Percentiles rank a stretch among this genome's conserved stretches.
phyloP scores from a whole-genome alignment of 1,284 basidiomycete species.

The Trichosporon coremiiforme region DNA sequence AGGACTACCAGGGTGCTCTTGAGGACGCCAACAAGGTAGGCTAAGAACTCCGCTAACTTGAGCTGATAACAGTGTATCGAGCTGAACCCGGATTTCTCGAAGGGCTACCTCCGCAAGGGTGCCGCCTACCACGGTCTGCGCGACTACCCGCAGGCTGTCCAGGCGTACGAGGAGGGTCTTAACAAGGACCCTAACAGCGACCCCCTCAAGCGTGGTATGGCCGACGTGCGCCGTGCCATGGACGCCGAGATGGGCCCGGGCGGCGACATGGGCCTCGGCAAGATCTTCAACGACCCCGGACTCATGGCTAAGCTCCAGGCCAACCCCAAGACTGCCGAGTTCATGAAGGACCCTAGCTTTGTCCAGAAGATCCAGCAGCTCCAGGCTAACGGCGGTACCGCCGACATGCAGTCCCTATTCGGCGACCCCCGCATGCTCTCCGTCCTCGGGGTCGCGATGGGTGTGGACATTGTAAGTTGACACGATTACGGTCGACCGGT shows the following conservation, averaged over 20 bases:
- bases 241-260: conserved; percentile 51
- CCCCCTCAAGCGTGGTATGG: conserved; percentile 79
- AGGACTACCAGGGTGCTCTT: conserved; percentile 73
- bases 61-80: conserved; percentile 61
- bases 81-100: conserved; percentile 80
- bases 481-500: background rate
- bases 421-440: conserved; percentile 86
- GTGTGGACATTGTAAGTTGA: conserved; percentile 71
- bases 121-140: conserved; percentile 87
- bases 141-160: conserved; percentile 79
- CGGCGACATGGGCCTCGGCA: conserved; percentile 64
- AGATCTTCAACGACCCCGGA: conserved; percentile 83
- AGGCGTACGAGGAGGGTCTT: conserved; percentile 67
- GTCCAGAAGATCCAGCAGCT: conserved; percentile 62
- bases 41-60: conserved; percentile 6
- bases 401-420: conserved; percentile 58
- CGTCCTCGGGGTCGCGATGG: conserved; percentile 90
- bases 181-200: conserved; percentile 75
- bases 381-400: conserved; percentile 53
- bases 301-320: conserved; percentile 77
- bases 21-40: conserved; percentile 86
- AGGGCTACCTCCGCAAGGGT: conserved; percentile 90
- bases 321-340: conserved; percentile 83
- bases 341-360: conserved; percentile 80
- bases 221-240: conserved; percentile 76